A percentile compares a stretch with the other conserved stretches of the same genome.
Evolutionary conservation across 495 filamentous ascomycete genomes (phyloP).

Genomic region (Trichoderma parareesei): DNA sequence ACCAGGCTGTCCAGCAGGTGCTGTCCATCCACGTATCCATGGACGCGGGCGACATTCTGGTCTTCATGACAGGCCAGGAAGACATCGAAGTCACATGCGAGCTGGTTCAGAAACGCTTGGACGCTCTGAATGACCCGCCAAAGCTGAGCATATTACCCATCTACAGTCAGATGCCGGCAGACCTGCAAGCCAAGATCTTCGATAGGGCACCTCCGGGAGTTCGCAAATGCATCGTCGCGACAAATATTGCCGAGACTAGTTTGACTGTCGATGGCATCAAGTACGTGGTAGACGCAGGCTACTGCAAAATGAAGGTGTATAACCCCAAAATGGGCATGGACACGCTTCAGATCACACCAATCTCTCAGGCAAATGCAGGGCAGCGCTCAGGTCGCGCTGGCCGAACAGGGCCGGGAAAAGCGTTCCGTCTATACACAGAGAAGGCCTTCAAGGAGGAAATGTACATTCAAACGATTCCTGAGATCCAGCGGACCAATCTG

Average conservation of each 20-base stretch:
- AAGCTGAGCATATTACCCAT: conserved; percentile 94
- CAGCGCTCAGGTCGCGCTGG: conserved; percentile 93
- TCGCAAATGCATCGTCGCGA: conserved; percentile 95
- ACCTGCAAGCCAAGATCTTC: conserved; percentile 96
- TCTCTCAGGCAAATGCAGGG: conserved; percentile 91
- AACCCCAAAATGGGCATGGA: conserved; percentile 99
- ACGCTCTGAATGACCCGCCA: conserved; percentile 86
- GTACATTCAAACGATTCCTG: conserved; percentile 95
- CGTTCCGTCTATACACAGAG: conserved; percentile 91
- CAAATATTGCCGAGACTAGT: conserved; percentile 97
- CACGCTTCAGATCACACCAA: conserved; percentile 94
- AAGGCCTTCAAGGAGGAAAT: conserved; percentile 92
- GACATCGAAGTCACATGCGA: conserved; percentile 98
- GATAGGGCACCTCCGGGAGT: conserved; percentile 84
- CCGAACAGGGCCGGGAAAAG: conserved; percentile 90
- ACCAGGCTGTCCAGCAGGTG: conserved; percentile 92
- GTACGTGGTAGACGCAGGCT: conserved; percentile 96
- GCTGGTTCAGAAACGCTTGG: conserved; percentile 79
- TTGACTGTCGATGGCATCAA: conserved; percentile 98
- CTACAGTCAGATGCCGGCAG: conserved; percentile 98
- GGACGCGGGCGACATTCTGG: conserved; percentile 84
- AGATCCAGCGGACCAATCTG: conserved; percentile 95
- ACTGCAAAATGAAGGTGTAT: conserved; percentile 96
- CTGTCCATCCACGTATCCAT: conserved; percentile 96
- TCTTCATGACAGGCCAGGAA: conserved; percentile 99